Conservation (phyloP, 345 rosid genomes). For the Dipteronia sinensis region DNA sequence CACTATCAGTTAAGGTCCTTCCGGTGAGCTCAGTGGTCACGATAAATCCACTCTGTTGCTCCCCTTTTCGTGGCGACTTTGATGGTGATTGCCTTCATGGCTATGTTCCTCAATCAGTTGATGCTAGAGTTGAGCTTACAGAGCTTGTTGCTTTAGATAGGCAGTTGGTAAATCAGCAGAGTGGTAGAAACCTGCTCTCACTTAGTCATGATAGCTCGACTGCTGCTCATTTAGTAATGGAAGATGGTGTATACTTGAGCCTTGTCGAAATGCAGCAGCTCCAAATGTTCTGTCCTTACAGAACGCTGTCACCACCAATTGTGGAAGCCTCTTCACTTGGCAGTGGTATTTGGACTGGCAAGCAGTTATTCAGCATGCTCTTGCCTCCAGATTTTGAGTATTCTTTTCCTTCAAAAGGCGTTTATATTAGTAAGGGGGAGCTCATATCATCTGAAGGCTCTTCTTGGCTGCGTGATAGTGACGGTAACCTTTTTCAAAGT, state of each 20-base stretch:
- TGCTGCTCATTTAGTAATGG: conserved; percentile 71
- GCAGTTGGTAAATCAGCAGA: conserved; percentile 73
- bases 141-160: conserved; percentile 85
- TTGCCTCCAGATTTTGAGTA: conserved; percentile 69
- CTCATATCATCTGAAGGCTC: conserved; percentile 66
- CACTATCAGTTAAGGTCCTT: conserved; percentile 69
- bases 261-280: conserved; percentile 75
- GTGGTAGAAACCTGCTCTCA: conserved; percentile 73
- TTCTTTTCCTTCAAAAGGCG: conserved; percentile 42
- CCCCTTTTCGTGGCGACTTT: conserved; percentile 92
- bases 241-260: conserved; percentile 49
- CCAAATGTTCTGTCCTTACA: conserved; percentile 63
- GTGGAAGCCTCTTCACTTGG: conserved; percentile 43
- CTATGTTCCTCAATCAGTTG: conserved; percentile 83
- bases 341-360: conserved; percentile 72
- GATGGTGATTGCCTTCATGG: conserved; percentile 99
- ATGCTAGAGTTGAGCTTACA: conserved; percentile 66
- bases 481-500: conserved; percentile 70
- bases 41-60: conserved; percentile 82
- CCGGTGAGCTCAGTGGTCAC: conserved; percentile 74
- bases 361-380: conserved; percentile 80
- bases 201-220: conserved; percentile 83
- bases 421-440: conserved; percentile 60
- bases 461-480: conserved; percentile 71
- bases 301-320: conserved; percentile 48